A percentile compares a stretch with the other conserved stretches of the same genome.
phyloP scores from a whole-genome alignment of 208 protist species.

The Leishmania turanica region DNA sequence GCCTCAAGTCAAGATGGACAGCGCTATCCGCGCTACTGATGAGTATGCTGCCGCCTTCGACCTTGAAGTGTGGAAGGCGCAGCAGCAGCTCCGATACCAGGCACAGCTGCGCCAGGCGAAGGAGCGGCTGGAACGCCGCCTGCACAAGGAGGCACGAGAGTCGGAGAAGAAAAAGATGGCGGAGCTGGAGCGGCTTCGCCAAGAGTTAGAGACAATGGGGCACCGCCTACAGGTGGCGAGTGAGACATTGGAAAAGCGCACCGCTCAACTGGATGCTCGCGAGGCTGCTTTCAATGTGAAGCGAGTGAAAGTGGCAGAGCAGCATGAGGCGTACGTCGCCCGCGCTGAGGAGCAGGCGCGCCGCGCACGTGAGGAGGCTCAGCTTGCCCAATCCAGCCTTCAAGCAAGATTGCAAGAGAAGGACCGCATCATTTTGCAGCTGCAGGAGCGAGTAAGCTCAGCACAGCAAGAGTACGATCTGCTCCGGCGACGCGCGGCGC shows the following conservation, averaged over 20 bases:
- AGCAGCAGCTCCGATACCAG: slow-evolving; percentile 80
- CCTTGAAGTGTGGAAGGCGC: slow-evolving; percentile 91
- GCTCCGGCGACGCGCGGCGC: slow-evolving; percentile 46
- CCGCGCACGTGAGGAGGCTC: slow-evolving; percentile 56
- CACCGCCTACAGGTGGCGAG: slow-evolving; percentile 53
- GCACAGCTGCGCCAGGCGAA: slow-evolving; percentile 71
- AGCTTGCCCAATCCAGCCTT: slow-evolving; percentile 45
- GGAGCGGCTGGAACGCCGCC: slow-evolving; percentile 48
- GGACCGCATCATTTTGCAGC: slow-evolving; percentile 38
- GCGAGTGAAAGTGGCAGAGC: slow-evolving; percentile 69
- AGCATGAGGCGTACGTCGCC: slow-evolving; percentile 81
- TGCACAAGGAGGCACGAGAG: slow-evolving; percentile 43
- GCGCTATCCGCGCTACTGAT: slow-evolving; percentile 60
- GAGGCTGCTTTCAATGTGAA: slow-evolving; percentile 76
- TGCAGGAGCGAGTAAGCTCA: slow-evolving; percentile 49
- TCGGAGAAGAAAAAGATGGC: slow-evolving; percentile 28
- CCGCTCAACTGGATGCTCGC: slow-evolving; percentile 67
- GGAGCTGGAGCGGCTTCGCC: slow-evolving; percentile 58
- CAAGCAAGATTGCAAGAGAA: slow-evolving; percentile 63
- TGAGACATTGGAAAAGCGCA: slow-evolving; percentile 61
- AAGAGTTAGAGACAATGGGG: slow-evolving; percentile 72
- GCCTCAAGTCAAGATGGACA: slow-evolving; percentile 16
- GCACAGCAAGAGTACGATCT: slow-evolving; percentile 78
- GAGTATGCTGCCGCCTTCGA: slow-evolving; percentile 91
- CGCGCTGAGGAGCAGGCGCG: slow-evolving; percentile 59